Evolutionary conservation across 176 grass and related monocot species (phyloP), one percentile per base, ranked within the genome.

Genomic region (Tillandsia leiboldiana): DNA sequence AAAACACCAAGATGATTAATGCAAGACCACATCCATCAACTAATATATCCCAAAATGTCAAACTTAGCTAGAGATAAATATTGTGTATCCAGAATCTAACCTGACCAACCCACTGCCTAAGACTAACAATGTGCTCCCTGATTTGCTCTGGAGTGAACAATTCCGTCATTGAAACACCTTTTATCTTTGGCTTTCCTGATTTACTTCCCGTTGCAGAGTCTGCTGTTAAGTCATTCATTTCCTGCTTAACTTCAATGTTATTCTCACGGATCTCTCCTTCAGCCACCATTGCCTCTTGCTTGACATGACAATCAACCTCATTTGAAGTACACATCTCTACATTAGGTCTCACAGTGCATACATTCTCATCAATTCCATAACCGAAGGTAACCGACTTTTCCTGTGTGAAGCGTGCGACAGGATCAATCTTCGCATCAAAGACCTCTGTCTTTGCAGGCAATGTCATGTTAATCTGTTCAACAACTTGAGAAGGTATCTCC

Each of bases 61-160:
- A 76, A 85, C 64, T 65, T 29, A 53, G 53, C 13, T 59, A 50
- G 28, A 63, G 53, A 12, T 53, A 42, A 42, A 42, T 48, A 66
- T 51, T 77, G 61, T 4, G 13, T 48, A 72, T 42, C 50, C 47
- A 81, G 75, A 49, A 70, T 63, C 15, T 72, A 77, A 99, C 95
- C 95, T 99, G 95, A 77, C 95, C 95, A 86, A 99, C 85, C 90
- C 90, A 99, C 72, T 79, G 80, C 78, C 90, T 93, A 72, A 99
- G 52, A 84, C 95, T 87, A 52, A 75, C 75, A 53, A 99, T 94
- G 76, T 99, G 95, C 29, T 90, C 95, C 50, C 66, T 73, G 67
- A 94, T 87, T 83, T 99, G 95, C 77, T 99, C 95, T 53, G 87
- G 90, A 71, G 95, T 99, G 77, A 99, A 99, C 75, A 99, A 78